Evolutionary conservation across 352 stramenopile genomes (phyloP), one percentile per base, ranked within the genome.

Genomic region (Pythium scleroteichum): DNA sequence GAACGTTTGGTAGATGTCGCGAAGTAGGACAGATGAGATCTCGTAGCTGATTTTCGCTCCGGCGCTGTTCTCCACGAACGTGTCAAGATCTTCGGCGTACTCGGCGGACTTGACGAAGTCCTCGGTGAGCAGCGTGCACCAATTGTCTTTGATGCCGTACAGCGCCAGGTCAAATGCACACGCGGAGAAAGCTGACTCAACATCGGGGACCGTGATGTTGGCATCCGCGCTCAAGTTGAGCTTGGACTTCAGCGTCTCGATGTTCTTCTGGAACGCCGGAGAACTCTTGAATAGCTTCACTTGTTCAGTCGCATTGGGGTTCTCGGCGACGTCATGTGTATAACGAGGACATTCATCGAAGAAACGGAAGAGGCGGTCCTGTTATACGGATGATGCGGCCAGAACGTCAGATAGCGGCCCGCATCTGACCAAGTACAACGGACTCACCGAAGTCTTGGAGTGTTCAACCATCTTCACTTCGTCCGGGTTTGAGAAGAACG

Each of bases 311-410:
- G 61, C 61, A 22, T 46, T 73, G 19, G 57, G 22, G 39, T 87
- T 88, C 1, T 71, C 59, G 22, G 72, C 69, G 13, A 88, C 76
- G 1, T 85, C 71, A 26, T 54, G 61, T 24, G 71, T 67, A 50
- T 89, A 91, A 13, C 73, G 70, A 12, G 71, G 54, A 26, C 82
- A 91, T 23, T 72, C 49, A 29, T 88, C 82, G 57, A 79, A 89
- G 62, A 87, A 89, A 0, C 82, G 72, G 19, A 88, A 58, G 0
- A 87, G 54, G 6, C 51, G 46, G 33, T 88, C 79, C 75, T 87
- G n/a, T n/a, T n/a, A 45, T 6, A 38, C 0, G 45, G 7, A 14
- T 27, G 0, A 8, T 2, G 9, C 6, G 12, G 1, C 7, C 35
- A 47, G 9, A 24, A 32, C 1, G 22, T 6, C 5, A 42, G 42